Base-by-base conservation (phyloP, 1,139 yeast species). In the Pichiaceae sp. region DNA sequence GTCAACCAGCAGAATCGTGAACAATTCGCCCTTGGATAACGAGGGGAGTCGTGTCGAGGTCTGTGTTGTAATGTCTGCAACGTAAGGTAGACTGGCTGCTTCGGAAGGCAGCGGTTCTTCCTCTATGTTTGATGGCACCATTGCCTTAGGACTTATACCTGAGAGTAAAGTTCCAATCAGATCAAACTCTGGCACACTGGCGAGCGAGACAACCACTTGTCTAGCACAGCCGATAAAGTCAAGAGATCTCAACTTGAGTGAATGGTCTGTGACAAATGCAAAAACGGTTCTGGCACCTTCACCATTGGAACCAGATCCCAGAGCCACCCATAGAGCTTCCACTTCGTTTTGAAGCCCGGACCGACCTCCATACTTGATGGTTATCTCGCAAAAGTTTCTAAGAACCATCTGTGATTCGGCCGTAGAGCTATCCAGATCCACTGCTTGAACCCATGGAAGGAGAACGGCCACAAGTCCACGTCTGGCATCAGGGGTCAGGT, bases 301-400 rank as follows among this genome's bases (percentile, higher is more conserved):
- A 9, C 77, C 69, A 28, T 73, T 72, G n/a, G 68, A 65, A 4
- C 80, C 81, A 38, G 76, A 76, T 2, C 94, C 95, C 28, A 91
- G 64, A 0, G 96, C 93, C 3, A 84, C 86, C 99, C 99, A 93
- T 28, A 91, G 60, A 0, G 95, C 94, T 54, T 89, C 97, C 8
- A 91, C 85, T 49, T 87, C 96, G 49, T 81, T 81, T 34, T 85
- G 84, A 48, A 85, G 75, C 14, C 16, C 16, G 8, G 28, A 25
- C 14, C 16, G n/a, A 12, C 28, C 28, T 38, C 89, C 75, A 48
- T 80, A 84, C 39, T 76, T 75, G 31, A 86, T 77, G 0, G 96
- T 85, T 32, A 91, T 80, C 49, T 86, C 96, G 57, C 87, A 77
- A 39, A 91, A 60, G 48, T 89, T 91, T 42, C 73, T 76, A 47